These are phyloP conservation scores for Amphichorda felina DNA, from an alignment of 2,329 filamentous ascomycete genomes.

Conservation along the genomic window DNA sequence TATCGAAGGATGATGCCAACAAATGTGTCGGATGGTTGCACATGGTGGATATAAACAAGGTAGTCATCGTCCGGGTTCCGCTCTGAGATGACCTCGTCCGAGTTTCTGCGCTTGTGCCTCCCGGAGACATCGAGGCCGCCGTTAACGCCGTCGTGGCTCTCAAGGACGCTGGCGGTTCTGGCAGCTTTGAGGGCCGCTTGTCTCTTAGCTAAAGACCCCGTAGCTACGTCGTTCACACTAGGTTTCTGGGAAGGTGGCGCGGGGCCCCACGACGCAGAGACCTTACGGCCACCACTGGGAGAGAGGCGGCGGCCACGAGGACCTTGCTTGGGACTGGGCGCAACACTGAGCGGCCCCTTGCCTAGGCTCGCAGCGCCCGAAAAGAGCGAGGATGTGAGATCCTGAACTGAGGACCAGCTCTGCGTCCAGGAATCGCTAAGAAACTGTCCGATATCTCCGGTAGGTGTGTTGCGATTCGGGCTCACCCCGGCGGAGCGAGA, in stretches of 20 bases:
- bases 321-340: neutral
- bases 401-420: slow-evolving; percentile 43
- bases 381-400: slow-evolving; percentile 35
- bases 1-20: slow-evolving; percentile 86
- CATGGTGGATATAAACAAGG: slow-evolving; percentile 82
- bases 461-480: slow-evolving; percentile 14
- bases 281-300: neutral
- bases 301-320: slow-evolving; percentile 20
- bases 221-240: slow-evolving; percentile 35
- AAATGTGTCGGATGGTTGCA: slow-evolving; percentile 73
- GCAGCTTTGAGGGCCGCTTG: slow-evolving; percentile 42
- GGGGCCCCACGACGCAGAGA: slow-evolving; percentile 32
- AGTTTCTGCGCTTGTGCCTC: slow-evolving; percentile 54
- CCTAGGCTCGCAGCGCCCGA: slow-evolving; percentile 7
- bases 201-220: slow-evolving; percentile 39
- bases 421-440: slow-evolving; percentile 39
- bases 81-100: slow-evolving; percentile 47
- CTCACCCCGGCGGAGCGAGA: slow-evolving; percentile 19
- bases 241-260: slow-evolving; percentile 27
- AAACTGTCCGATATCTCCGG: slow-evolving; percentile 25
- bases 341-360: neutral
- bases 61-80: slow-evolving; percentile 56
- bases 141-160: slow-evolving; percentile 49
- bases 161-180: slow-evolving; percentile 45
- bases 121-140: slow-evolving; percentile 43